Conservation (phyloP, 2,329 filamentous ascomycete species). For the Aspergillus sp. region DNA sequence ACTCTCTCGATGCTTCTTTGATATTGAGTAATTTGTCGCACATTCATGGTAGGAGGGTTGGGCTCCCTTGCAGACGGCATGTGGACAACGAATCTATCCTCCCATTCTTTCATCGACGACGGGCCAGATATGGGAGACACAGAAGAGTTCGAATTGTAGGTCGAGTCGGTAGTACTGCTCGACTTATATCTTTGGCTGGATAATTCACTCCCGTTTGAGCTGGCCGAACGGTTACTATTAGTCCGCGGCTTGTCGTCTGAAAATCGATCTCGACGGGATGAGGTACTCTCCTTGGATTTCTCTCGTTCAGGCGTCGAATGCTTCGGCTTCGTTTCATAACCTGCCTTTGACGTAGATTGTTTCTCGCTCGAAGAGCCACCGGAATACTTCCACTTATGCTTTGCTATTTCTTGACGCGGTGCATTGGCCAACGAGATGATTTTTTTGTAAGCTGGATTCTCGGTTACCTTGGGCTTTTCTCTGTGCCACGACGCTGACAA, state of each 20-base stretch:
- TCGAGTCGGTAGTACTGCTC: constrained; percentile 24
- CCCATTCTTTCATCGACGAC: constrained; percentile 35
- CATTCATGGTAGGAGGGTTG: constrained; percentile 40
- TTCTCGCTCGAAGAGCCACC: constrained; percentile 10
- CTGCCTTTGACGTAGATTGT: constrained; percentile 25
- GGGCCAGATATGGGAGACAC: constrained; percentile 33
- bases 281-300: constrained; percentile 20
- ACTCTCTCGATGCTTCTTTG: constrained; percentile 38
- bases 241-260: constrained; percentile 31
- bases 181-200: constrained; percentile 19
- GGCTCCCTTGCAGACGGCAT: constrained; percentile 46
- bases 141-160: constrained; percentile 27
- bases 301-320: constrained; percentile 32
- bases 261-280: constrained; percentile 12
- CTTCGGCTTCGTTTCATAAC: constrained; percentile 38
- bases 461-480: constrained; percentile 22
- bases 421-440: constrained; percentile 23
- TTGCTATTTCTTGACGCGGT: constrained; percentile 19
- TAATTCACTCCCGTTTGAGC: constrained; percentile 27
- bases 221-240: constrained; percentile 38
- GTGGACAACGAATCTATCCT: constrained; percentile 44
- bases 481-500: constrained; percentile 18
- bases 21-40: constrained; percentile 39
- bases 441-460: constrained; percentile 21
- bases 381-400: constrained; percentile 20